Evolutionary conservation across 31 red algal genomes (phyloP), one percentile per base, ranked within the genome.

Genomic region (Asparagopsis taxiformis): DNA sequence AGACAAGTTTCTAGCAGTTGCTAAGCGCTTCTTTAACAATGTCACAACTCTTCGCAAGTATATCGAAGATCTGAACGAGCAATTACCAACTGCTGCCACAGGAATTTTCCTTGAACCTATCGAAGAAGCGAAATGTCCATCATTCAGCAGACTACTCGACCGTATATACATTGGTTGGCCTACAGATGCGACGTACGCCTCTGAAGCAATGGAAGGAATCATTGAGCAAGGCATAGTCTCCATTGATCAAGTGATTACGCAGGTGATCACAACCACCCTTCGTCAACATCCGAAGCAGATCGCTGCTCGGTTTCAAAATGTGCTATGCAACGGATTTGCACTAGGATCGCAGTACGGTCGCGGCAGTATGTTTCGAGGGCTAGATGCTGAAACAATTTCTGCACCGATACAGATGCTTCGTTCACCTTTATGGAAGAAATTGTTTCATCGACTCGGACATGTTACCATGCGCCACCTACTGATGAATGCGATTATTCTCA

Each of bases 291-390:
- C 36, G 28, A 67, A 37, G 49, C 22, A 31, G 3, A 57, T 34
- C 16, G 33, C 31, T 17, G 72, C 83, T 2, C 43, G 55, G 13
- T 55, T 46, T 2, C 24, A 32, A 16, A 88, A 88, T 55, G 65
- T 78, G 17, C 60, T 88, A 22, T 88, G 83, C 63, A 70, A 51
- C 11, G 83, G 83, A 1, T 88, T 88, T 58, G 61, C 55, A 20
- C 28, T 78, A 11, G 73, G 64, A 13, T 52, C 75, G 26, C 63
- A 69, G 23, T 25, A 78, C 72, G 83, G 83, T 3, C n/a, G n/a
- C 17, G 72, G 72, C 0, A 88, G 83, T 38, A 43, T 70, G 34
- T 78, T 88, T 57, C 71, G 83, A 0, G 38, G 78, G 55, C 50
- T 88, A 31, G 83, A 88, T 35, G 66, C 64, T 16, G 62, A 65